Conservation (phyloP, 192 early-diverging fungal genomes). For the Backusella liffmaniae region DNA sequence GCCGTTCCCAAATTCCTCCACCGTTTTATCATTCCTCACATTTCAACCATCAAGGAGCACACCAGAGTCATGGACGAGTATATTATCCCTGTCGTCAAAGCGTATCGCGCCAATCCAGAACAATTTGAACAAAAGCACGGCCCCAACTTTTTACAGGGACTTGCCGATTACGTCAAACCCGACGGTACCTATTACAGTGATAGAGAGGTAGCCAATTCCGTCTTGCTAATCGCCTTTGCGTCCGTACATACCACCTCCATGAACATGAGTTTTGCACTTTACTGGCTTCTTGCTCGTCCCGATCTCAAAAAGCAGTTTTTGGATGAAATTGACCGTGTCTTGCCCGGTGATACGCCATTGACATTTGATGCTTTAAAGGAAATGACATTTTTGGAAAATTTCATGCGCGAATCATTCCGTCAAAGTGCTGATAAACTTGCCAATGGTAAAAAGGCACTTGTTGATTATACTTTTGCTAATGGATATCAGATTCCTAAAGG, state of each 20-base stretch:
- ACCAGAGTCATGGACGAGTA: conserved; percentile 9
- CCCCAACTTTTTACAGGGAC: conserved; percentile 19
- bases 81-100: neutral
- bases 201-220: conserved; percentile 12
- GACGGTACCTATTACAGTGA: conserved; percentile 18
- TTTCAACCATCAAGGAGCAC: conserved; percentile 12
- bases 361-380: conserved; percentile 18
- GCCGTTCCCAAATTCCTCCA: conserved; percentile 16
- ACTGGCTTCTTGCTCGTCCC: conserved; percentile 26
- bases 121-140: neutral
- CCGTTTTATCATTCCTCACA: conserved; percentile 12
- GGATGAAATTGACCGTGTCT: conserved; percentile 21
- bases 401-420: conserved; percentile 26
- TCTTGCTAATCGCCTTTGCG: conserved; percentile 26
- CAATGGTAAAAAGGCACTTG: conserved; percentile 17
- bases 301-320: conserved; percentile 10
- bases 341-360: neutral
- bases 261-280: conserved; percentile 9
- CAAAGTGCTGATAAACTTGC: conserved; percentile 26
- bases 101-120: neutral
- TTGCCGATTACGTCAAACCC: conserved; percentile 13
- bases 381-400: conserved; percentile 22
- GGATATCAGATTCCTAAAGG: conserved; percentile 26
- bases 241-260: conserved; percentile 28
- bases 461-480: conserved; percentile 26